These are phyloP conservation scores for Spiromastix sp. DNA, from an alignment of 2,329 filamentous ascomycete species.

Conservation along the genomic window DNA sequence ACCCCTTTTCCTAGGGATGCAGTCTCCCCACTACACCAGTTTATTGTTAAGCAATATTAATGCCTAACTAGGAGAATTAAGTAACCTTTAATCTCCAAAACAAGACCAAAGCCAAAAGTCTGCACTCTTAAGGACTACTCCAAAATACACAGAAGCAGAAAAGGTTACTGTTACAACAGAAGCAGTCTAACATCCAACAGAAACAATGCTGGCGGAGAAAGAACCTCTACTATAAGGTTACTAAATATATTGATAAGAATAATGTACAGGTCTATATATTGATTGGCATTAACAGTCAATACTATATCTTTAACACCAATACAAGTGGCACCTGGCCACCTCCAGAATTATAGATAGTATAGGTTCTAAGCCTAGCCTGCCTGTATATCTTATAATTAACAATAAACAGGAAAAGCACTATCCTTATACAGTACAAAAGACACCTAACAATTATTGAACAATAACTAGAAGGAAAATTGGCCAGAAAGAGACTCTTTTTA, in stretches of 20 bases:
- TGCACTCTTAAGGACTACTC: no score
- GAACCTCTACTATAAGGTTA: not conserved
- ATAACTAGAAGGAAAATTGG: not conserved
- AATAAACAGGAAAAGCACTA: constrained; percentile 4
- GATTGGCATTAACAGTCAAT: constrained; percentile 4
- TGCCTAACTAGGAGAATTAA: no score
- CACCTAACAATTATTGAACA: constrained; percentile 12
- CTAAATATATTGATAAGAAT: not conserved
- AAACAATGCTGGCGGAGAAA: not conserved
- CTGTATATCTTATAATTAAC: constrained; percentile 3
- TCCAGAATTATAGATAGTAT: constrained; percentile 5
- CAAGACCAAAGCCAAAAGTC: no score
- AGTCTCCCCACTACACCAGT: no score
- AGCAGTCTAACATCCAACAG: not conserved
- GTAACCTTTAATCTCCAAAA: no score
- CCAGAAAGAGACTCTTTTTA: constrained; percentile 1
- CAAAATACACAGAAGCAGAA: no score
- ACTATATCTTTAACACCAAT: constrained; percentile 5
- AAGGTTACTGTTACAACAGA: constrained; percentile 1
- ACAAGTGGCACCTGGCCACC: constrained; percentile 3
- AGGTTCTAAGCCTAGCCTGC: constrained; percentile 1
- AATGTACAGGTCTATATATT: constrained; percentile 3
- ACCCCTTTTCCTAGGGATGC: no score
- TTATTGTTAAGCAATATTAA: no score
- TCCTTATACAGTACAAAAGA: constrained; percentile 5